phyloP scores from a whole-genome alignment of 2,329 filamentous ascomycete genomes.

The Sporothrix brunneoviolacea region DNA sequence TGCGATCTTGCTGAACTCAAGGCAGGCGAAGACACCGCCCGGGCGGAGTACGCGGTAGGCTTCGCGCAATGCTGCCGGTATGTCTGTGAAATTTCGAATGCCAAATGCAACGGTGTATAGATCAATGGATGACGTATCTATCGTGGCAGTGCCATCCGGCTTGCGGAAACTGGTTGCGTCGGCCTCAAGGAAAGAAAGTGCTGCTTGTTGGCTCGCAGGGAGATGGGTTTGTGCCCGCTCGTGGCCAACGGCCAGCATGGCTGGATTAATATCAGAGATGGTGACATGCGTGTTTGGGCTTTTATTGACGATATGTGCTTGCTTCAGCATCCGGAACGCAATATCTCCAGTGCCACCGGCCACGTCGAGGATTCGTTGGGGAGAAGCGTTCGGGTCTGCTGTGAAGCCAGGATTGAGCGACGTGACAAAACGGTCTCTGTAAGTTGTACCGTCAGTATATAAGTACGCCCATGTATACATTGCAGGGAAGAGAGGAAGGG shows the following conservation, averaged over 20 bases:
- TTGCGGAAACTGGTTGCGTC: constrained; percentile 69
- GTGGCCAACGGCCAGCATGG: constrained; percentile 85
- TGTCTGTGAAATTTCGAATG: constrained; percentile 94
- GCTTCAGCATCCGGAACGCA: constrained; percentile 90
- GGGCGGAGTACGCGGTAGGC: constrained; percentile 86
- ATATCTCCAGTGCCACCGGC: constrained; percentile 97
- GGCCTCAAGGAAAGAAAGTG: constrained; percentile 74
- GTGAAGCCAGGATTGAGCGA: constrained; percentile 74
- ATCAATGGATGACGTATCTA: constrained; percentile 70
- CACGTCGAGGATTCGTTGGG: constrained; percentile 82
- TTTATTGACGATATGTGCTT: constrained; percentile 71
- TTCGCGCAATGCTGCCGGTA: constrained; percentile 72
- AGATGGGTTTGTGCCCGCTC: constrained; percentile 62
- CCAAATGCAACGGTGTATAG: constrained; percentile 97
- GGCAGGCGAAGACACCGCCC: constrained; percentile 89
- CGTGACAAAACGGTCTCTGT: constrained; percentile 81
- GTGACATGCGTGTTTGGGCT: constrained; percentile 79
- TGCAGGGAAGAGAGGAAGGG: neutral
- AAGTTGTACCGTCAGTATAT: neutral
- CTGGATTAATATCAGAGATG: constrained; percentile 91
- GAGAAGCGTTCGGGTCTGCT: constrained; percentile 36
- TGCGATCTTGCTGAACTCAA: constrained; percentile 86
- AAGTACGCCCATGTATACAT: no score
- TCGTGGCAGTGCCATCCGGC: constrained; percentile 34
- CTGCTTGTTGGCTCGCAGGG: constrained; percentile 47